Evolutionary conservation across 306 rosid genomes (phyloP).

Genomic region (Lagenaria siceraria): DNA sequence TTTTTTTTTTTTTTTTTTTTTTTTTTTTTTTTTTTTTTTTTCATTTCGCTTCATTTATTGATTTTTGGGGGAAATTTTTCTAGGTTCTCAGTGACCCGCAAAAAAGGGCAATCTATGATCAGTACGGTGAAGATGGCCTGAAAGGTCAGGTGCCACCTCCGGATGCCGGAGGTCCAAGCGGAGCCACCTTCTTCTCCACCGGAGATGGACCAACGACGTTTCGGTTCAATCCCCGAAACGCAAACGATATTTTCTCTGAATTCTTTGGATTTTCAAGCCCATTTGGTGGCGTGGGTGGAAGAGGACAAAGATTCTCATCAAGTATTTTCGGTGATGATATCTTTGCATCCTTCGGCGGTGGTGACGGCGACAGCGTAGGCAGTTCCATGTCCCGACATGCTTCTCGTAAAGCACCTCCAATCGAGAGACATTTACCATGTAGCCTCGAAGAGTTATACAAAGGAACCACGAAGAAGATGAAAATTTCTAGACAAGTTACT

Average conservation of each 20-base stretch:
- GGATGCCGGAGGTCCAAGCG: neutral
- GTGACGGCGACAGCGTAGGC: neutral
- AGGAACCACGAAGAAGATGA: constrained; percentile 17
- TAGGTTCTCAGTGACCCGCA: constrained; percentile 8
- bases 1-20: neutral
- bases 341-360: constrained; percentile 3
- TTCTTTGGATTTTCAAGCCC: neutral
- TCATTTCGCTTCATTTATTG: neutral
- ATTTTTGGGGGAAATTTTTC: neutral
- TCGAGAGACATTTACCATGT: constrained; percentile 13
- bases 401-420: constrained; percentile 15
- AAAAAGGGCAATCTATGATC: constrained; percentile 1
- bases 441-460: constrained; percentile 19
- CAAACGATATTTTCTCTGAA: constrained; percentile 4
- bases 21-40: neutral
- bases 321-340: constrained; percentile 4
- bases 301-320: neutral
- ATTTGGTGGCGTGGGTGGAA: neutral
- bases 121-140: constrained; percentile 9
- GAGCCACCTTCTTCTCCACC: constrained; percentile 6
- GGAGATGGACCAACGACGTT: constrained; percentile 5
- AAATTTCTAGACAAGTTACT: constrained; percentile 10
- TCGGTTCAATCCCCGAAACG: constrained; percentile 10
- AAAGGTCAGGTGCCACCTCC: constrained; percentile 10
- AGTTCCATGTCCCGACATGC: neutral